A percentile compares a stretch with the other conserved stretches of the same genome.
phyloP scores from a whole-genome alignment of 768 basidiomycete species.

The Holtermannia corniformis region DNA sequence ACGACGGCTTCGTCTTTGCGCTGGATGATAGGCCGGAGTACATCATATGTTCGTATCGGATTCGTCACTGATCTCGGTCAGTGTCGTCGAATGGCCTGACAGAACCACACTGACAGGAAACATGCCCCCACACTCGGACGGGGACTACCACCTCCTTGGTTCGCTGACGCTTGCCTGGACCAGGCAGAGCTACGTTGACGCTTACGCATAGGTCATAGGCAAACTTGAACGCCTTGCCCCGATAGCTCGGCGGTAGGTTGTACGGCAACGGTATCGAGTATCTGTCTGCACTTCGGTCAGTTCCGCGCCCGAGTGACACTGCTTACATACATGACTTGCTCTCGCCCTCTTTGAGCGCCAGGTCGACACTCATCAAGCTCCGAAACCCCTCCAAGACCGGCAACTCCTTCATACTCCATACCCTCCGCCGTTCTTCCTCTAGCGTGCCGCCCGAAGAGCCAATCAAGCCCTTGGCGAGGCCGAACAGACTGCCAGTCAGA shows the following conservation, averaged over 20 bases:
- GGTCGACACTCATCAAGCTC: constrained; percentile 80
- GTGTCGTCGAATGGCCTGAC: background rate
- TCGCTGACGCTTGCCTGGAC: constrained; percentile 45
- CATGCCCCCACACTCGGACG: constrained; percentile 79
- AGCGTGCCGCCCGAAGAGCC: constrained; percentile 37
- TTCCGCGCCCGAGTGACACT: constrained; percentile 21
- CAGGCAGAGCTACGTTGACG: constrained; percentile 46
- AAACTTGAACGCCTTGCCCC: constrained; percentile 71
- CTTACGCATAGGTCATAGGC: constrained; percentile 86
- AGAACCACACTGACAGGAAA: constrained; percentile 52
- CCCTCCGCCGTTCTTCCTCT: constrained; percentile 42
- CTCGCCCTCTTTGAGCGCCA: constrained; percentile 71
- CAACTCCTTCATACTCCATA: constrained; percentile 45
- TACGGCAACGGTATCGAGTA: constrained; percentile 68
- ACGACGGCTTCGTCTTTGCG: constrained; percentile 40
- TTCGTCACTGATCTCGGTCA: constrained; percentile 44
- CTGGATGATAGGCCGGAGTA: constrained; percentile 64
- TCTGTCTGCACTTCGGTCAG: constrained; percentile 36
- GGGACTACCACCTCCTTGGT: constrained; percentile 64
- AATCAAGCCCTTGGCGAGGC: constrained; percentile 32
- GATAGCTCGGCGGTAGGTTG: constrained; percentile 80
- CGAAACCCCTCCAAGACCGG: constrained; percentile 81
- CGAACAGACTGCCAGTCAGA: constrained; percentile 39
- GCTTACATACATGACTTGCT: constrained; percentile 72
- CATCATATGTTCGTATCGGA: constrained; percentile 60